Conservation (phyloP, 2,329 filamentous ascomycete genomes). For the Coleophoma crateriformis region DNA sequence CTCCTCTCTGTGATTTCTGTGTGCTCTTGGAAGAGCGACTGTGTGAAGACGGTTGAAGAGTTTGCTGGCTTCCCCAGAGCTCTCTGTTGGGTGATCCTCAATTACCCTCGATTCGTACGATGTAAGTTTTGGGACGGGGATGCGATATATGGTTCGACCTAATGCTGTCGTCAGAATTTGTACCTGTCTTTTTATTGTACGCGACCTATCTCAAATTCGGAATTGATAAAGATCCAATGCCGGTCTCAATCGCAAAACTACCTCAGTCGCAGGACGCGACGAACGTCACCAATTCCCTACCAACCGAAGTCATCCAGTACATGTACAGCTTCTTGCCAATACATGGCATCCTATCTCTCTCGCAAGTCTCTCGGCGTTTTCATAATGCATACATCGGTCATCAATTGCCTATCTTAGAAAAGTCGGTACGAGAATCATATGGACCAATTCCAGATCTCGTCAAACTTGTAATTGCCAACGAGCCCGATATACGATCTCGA, state of each 20-base stretch:
- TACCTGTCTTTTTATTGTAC: no score
- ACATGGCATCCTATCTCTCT: conserved; percentile 20
- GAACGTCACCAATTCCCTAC: conserved; percentile 11
- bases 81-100: no score
- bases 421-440: conserved; percentile 20
- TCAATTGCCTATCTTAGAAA: conserved; percentile 16
- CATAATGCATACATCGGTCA: conserved; percentile 21
- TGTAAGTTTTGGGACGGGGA: no score
- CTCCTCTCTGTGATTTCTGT: no score
- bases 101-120: no score
- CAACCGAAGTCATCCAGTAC: conserved; percentile 25
- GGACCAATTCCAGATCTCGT: conserved; percentile 20
- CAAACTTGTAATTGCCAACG: conserved; percentile 21
- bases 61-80: no score
- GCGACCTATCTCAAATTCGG: background rate
- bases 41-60: no score
- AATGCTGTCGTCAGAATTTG: no score
- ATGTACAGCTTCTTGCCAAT: conserved; percentile 22
- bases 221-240: background rate
- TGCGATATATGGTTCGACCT: no score
- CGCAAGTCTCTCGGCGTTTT: conserved; percentile 20
- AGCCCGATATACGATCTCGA: conserved; percentile 15
- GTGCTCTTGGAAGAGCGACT: no score
- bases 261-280: background rate
- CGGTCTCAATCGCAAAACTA: background rate